Evolutionary conservation across 1,284 basidiomycete species (phyloP), one percentile per base, ranked within the genome.

Genomic region (Leucoagaricus sp.): DNA sequence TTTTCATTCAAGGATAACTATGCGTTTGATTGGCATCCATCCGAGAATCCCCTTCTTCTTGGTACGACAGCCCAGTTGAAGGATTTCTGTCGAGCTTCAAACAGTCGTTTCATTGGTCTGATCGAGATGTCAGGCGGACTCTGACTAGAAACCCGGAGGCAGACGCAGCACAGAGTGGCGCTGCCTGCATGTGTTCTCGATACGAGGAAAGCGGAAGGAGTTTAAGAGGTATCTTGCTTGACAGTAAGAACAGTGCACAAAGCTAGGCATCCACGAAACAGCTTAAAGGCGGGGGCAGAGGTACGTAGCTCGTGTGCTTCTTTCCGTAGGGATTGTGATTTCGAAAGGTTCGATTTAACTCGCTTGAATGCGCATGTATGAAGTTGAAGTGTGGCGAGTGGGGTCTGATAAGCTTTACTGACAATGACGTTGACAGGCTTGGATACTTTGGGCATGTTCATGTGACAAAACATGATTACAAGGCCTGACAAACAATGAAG

Each of bases 1-100:
- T n/a, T n/a, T n/a, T n/a, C n/a, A n/a, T n/a, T n/a, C n/a, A n/a
- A n/a, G n/a, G n/a, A n/a, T n/a, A n/a, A n/a, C 19, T 25, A 21
- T 44, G n/a, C n/a, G 17, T 9, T 42, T 31, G 50, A 51, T 52
- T 17, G 26, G 25, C 26, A 41, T 31, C 33, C 40, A 34, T 19
- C 49, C 49, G 49, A 50, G 49, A 50, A 50, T 38, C 19, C 49
- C 49, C 28, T 33, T 52, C 50, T 31, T 40, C 50, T 52, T 52
- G 50, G 12, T 52, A 31, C 28, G 1, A 15, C 8, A 17, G 8
- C 21, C 19, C 41, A 42, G 13, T 21, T 21, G 36, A 38, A 38
- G 36, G 13, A n/a, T n/a, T 38, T 38, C n/a, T n/a, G n/a, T n/a
- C n/a, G n/a, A n/a, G 8, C 36, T 13, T 38, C 4, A 21, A 42